These are phyloP conservation scores for Colletotrichum karsti DNA, from an alignment of 2,329 filamentous ascomycete genomes.

Conservation along the genomic window DNA sequence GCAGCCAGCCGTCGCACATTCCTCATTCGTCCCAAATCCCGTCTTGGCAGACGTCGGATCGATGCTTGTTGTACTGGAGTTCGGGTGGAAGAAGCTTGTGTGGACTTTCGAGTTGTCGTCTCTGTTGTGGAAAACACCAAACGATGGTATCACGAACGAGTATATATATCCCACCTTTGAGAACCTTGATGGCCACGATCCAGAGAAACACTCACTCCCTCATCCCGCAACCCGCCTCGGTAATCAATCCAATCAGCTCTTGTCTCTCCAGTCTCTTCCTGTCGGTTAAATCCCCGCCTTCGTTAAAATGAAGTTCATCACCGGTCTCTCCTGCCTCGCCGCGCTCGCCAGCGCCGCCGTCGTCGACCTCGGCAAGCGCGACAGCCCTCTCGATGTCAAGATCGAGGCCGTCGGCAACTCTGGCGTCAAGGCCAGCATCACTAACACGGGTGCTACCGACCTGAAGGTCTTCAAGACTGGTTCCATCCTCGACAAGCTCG, in stretches of 20 bases:
- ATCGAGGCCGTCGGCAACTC: slow-evolving; percentile 60
- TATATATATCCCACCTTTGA: slow-evolving; percentile 1
- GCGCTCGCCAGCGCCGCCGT: slow-evolving; percentile 45
- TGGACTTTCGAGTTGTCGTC: background rate
- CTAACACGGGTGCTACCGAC: slow-evolving; percentile 58
- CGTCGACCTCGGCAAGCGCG: slow-evolving; percentile 43
- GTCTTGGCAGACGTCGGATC: background rate
- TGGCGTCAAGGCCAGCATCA: slow-evolving; percentile 61
- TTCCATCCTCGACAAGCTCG: slow-evolving; percentile 59
- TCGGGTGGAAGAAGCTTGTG: background rate
- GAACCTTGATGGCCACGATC: background rate
- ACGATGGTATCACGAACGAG: background rate
- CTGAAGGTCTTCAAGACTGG: slow-evolving; percentile 63
- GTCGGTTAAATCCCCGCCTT: background rate
- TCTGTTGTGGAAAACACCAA: background rate
- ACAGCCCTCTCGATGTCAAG: slow-evolving; percentile 52
- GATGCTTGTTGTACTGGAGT: background rate
- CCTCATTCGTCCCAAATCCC: slow-evolving; percentile 3
- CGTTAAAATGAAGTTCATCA: slow-evolving; percentile 49
- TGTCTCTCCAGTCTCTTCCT: background rate
- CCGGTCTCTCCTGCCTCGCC: slow-evolving; percentile 43
- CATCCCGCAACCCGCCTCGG: background rate
- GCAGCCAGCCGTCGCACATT: background rate
- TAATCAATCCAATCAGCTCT: background rate
- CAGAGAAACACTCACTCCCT: background rate